Evolutionary conservation across 2,329 filamentous ascomycete species (phyloP).

Genomic region (Eutypella sp.): DNA sequence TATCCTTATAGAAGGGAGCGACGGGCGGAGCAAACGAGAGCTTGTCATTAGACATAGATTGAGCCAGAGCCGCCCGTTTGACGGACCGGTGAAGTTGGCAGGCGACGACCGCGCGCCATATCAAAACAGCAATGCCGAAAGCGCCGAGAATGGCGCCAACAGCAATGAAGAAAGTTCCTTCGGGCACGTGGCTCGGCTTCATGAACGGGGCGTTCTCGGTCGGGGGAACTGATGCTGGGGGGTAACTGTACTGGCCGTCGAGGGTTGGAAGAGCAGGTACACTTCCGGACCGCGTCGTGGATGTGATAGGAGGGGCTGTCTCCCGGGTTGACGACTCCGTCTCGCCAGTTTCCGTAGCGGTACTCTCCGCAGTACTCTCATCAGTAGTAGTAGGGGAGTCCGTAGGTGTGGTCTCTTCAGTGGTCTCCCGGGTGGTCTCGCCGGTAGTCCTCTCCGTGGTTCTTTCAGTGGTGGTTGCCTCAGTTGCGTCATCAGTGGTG

Average conservation of each 20-base stretch:
- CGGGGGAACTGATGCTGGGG: conserved; percentile 72
- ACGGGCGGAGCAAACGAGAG: conserved; percentile 54
- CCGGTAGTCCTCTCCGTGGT: conserved; percentile 3
- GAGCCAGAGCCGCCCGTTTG: conserved; percentile 73
- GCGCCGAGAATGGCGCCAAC: conserved; percentile 86
- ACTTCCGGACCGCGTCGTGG: not conserved
- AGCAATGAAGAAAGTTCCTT: conserved; percentile 93
- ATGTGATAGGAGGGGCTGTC: not conserved
- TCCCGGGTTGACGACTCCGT: not conserved
- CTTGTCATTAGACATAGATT: conserved; percentile 67
- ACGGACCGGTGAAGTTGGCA: conserved; percentile 91
- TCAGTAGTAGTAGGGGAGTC: conserved; percentile 1
- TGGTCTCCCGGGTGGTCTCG: not conserved
- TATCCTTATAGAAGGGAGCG: conserved; percentile 61
- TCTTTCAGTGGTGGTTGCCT: not conserved
- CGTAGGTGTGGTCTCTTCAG: not conserved
- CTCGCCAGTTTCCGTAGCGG: not conserved
- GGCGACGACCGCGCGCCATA: conserved; percentile 83
- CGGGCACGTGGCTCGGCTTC: conserved; percentile 77
- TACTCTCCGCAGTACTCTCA: not conserved
- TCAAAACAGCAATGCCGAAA: conserved; percentile 72
- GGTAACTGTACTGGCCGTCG: conserved; percentile 56
- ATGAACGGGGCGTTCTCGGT: conserved; percentile 85
- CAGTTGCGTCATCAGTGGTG: not conserved
- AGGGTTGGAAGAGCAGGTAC: conserved; percentile 43